These are phyloP conservation scores for Candida frijolesensis DNA, from an alignment of 1,139 yeast species.

Conservation along the genomic window DNA sequence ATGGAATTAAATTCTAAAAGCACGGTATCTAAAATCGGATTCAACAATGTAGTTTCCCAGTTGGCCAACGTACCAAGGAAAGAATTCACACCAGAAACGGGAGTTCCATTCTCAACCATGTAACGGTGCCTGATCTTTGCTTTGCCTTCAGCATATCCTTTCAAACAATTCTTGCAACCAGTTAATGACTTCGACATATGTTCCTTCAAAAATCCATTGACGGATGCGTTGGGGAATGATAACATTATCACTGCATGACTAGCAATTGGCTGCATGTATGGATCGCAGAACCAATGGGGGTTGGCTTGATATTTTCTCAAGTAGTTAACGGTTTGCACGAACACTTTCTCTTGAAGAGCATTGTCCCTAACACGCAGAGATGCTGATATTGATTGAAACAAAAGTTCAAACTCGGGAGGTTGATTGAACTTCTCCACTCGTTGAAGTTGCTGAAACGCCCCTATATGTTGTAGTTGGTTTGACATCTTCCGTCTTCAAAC, in stretches of 20 bases:
- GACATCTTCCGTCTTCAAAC: conserved; percentile 2
- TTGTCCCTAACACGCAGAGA: conserved; percentile 30
- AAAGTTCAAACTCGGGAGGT: conserved; percentile 31
- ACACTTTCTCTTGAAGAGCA: conserved; percentile 28
- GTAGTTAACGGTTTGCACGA: conserved; percentile 28
- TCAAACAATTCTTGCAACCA: conserved; percentile 54
- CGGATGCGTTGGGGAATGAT: conserved; percentile 54
- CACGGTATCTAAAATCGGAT: conserved; percentile 8
- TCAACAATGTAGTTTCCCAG: conserved; percentile 49
- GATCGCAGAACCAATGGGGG: conserved; percentile 61
- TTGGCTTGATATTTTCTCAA: conserved; percentile 22
- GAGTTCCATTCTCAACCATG: conserved; percentile 50
- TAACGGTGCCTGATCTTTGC: conserved; percentile 54
- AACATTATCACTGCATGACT: conserved; percentile 59
- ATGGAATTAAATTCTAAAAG: background rate
- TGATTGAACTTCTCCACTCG: conserved; percentile 7
- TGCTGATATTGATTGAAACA: conserved; percentile 22
- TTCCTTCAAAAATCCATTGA: conserved; percentile 45
- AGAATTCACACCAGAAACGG: conserved; percentile 47
- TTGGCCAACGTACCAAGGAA: conserved; percentile 51
- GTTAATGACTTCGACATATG: conserved; percentile 40
- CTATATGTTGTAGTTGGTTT: background rate
- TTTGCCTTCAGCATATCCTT: conserved; percentile 54
- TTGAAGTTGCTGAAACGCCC: background rate
- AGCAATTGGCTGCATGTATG: conserved; percentile 46